These are phyloP conservation scores for Bassia scoparia DNA, from an alignment of 148 eudicot species.

Conservation along the genomic window DNA sequence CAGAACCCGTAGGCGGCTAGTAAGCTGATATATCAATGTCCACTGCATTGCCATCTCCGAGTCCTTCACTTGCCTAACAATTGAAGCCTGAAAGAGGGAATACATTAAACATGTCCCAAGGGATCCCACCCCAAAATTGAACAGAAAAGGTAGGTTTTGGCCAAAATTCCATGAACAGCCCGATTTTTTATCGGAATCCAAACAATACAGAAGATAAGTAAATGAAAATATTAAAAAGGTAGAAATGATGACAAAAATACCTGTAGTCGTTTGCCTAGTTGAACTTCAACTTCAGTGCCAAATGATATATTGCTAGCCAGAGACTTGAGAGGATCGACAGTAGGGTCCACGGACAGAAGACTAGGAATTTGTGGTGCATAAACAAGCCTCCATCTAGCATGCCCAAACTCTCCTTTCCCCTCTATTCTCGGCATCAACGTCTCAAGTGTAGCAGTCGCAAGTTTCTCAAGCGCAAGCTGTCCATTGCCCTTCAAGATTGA, in stretches of 20 bases:
- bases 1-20: conserved; percentile 89
- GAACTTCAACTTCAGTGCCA: conserved; percentile 98
- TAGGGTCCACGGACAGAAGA: conserved; percentile 93
- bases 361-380: conserved; percentile 97
- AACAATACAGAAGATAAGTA: neutral
- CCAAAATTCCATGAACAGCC: neutral
- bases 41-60: conserved; percentile 99
- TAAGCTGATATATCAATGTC: conserved; percentile 96
- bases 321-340: conserved; percentile 91
- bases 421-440: conserved; percentile 96
- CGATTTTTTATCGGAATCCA: neutral
- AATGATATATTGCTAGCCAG: conserved; percentile 95
- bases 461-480: conserved; percentile 98
- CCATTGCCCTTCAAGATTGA: conserved; percentile 97
- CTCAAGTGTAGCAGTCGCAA: conserved; percentile 98
- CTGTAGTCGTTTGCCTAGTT: conserved; percentile 98
- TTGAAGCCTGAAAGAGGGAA: conserved; percentile 65
- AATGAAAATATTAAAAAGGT: neutral
- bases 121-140: neutral
- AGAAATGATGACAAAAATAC: conserved; percentile 32
- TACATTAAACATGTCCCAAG: neutral
- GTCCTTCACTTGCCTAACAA: conserved; percentile 96
- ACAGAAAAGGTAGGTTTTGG: neutral
- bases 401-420: conserved; percentile 97
- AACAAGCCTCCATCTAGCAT: conserved; percentile 99